Conservation (phyloP, 2,329 filamentous ascomycete genomes). For the Penicillium sp. region DNA sequence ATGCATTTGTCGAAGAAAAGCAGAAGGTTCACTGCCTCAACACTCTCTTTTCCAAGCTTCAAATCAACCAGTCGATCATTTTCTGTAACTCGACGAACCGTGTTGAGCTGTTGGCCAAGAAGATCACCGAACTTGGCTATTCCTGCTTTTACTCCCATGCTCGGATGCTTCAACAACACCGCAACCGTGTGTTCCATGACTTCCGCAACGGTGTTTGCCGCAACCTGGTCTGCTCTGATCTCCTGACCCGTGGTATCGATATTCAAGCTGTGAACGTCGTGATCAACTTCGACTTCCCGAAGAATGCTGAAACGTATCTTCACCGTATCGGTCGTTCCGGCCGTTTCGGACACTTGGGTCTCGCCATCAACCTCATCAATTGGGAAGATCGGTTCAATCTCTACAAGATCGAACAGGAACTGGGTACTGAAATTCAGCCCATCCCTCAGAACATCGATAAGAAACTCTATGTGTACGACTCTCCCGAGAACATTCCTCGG, state of each 20-base stretch:
- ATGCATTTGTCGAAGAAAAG: slow-evolving; percentile 98
- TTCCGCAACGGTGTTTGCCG: slow-evolving; percentile 98
- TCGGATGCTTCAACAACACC: slow-evolving; percentile 93
- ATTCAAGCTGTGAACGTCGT: slow-evolving; percentile 99
- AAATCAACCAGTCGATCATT: slow-evolving; percentile 99
- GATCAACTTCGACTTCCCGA: slow-evolving; percentile 99
- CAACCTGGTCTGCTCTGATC: slow-evolving; percentile 96
- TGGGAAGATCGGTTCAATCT: slow-evolving; percentile 99
- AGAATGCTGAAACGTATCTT: slow-evolving; percentile 98
- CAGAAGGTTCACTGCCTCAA: slow-evolving; percentile 99
- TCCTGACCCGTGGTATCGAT: slow-evolving; percentile 97
- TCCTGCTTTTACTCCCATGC: slow-evolving; percentile 99
- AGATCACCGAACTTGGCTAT: slow-evolving; percentile 98
- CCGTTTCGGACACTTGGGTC: slow-evolving; percentile 92
- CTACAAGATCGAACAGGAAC: slow-evolving; percentile 96
- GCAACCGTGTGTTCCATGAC: slow-evolving; percentile 98
- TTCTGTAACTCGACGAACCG: slow-evolving; percentile 99
- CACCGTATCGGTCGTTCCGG: slow-evolving; percentile 98
- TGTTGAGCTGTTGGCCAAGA: slow-evolving; percentile 95
- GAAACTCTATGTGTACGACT: slow-evolving; percentile 96
- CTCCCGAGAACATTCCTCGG: slow-evolving; percentile 89
- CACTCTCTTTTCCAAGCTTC: slow-evolving; percentile 96
- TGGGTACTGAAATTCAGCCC: slow-evolving; percentile 96
- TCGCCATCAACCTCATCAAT: slow-evolving; percentile 98
- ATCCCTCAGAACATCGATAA: slow-evolving; percentile 95